These are phyloP conservation scores for Saccharomycopsis sp. DNA, from an alignment of 805 yeast species.

Conservation along the genomic window DNA sequence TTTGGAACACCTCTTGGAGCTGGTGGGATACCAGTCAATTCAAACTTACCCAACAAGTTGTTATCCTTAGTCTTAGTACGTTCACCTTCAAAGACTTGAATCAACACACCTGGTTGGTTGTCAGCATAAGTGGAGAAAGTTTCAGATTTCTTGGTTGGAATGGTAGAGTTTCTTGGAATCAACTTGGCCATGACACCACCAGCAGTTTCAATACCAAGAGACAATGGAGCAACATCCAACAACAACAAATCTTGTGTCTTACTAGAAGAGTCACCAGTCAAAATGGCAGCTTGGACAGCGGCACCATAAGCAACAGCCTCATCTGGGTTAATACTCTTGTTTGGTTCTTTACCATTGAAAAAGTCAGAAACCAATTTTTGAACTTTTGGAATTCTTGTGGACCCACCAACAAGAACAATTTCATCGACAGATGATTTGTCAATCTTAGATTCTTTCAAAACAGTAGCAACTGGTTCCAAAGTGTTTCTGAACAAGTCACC, in stretches of 20 bases:
- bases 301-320: constrained; percentile 99
- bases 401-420: constrained; percentile 96
- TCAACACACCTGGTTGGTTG: constrained; percentile 99
- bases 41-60: constrained; percentile 95
- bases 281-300: constrained; percentile 96
- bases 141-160: constrained; percentile 98
- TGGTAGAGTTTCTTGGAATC: constrained; percentile 97
- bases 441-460: constrained; percentile 84
- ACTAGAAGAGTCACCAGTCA: constrained; percentile 94
- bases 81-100: constrained; percentile 97
- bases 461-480: constrained; percentile 93
- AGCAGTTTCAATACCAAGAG: constrained; percentile 98
- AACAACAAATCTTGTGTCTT: constrained; percentile 95
- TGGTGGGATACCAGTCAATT: constrained; percentile 93
- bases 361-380: constrained; percentile 94
- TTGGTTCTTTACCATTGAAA: constrained; percentile 98
- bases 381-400: constrained; percentile 97
- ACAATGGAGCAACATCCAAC: constrained; percentile 97
- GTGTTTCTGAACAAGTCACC: constrained; percentile 94
- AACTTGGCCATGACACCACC: constrained; percentile 99
- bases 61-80: constrained; percentile 93
- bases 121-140: constrained; percentile 96
- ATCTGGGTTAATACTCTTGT: constrained; percentile 97
- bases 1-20: constrained; percentile 99
- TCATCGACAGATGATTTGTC: constrained; percentile 90